phyloP scores from a whole-genome alignment of 768 basidiomycete genomes.

The Suillus cothurnatus region DNA sequence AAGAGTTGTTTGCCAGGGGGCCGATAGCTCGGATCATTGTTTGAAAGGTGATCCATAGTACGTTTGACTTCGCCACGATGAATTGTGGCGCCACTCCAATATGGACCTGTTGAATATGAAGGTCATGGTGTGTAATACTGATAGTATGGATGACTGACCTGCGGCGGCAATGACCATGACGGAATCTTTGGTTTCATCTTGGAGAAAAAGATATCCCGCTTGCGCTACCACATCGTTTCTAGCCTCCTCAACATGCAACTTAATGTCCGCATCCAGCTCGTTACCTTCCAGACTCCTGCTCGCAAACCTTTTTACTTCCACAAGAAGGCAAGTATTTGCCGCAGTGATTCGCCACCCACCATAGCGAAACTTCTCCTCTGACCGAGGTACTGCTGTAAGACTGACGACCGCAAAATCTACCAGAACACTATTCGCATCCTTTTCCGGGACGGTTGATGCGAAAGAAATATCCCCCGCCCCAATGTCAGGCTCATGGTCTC shows the following conservation, averaged over 20 bases:
- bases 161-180: constrained; percentile 3
- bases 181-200: neutral
- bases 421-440: neutral
- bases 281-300: neutral
- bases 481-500: neutral
- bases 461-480: neutral
- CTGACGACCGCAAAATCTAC: neutral
- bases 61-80: neutral
- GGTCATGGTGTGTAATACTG: neutral
- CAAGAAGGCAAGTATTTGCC: neutral
- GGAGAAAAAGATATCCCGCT: constrained; percentile 3
- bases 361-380: neutral
- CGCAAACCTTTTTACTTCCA: neutral
- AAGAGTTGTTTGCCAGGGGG: neutral
- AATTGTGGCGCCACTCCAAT: neutral
- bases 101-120: neutral
- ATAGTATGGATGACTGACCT: neutral
- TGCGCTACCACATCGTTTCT: neutral
- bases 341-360: neutral
- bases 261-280: neutral
- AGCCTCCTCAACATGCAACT: neutral
- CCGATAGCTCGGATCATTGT: neutral
- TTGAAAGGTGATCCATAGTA: neutral
- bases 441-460: neutral
- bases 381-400: neutral